These are phyloP conservation scores for Neurospora cerealis DNA, from an alignment of 495 filamentous ascomycete species.

Conservation along the genomic window DNA sequence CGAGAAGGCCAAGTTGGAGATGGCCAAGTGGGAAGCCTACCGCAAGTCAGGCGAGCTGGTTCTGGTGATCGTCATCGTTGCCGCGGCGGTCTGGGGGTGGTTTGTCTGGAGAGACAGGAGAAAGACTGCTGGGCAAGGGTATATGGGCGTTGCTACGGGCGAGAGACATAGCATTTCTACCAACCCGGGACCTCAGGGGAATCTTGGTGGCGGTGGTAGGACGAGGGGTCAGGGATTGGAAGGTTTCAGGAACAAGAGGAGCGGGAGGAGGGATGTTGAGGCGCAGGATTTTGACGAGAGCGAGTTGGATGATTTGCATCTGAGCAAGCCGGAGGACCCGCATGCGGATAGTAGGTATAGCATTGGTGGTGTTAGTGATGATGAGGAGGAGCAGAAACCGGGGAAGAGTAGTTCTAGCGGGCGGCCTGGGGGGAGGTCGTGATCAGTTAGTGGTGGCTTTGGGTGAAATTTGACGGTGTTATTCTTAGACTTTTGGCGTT, in stretches of 20 bases:
- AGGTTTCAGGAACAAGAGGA: conserved; percentile 5
- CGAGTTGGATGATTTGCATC: conserved; percentile 68
- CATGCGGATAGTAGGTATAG: conserved; percentile 40
- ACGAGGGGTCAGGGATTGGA: not conserved
- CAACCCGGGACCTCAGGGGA: not conserved
- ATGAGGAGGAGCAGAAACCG: conserved; percentile 31
- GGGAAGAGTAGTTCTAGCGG: conserved; percentile 11
- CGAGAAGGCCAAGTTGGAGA: conserved; percentile 63
- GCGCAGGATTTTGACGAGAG: conserved; percentile 83
- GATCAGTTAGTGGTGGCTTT: not conserved
- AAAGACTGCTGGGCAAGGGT: conserved; percentile 32
- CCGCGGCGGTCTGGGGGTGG: conserved; percentile 69
- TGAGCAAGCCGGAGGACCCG: conserved; percentile 33
- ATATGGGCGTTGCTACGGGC: conserved; percentile 38
- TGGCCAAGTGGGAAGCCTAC: conserved; percentile 88
- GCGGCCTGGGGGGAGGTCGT: not conserved
- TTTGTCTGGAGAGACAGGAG: conserved; percentile 75
- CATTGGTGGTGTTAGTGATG: conserved; percentile 48
- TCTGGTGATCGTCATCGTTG: conserved; percentile 73
- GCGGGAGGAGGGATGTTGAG: conserved; percentile 42
- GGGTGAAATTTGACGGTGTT: not conserved
- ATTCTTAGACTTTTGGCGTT: not conserved
- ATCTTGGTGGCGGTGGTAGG: conserved; percentile 33
- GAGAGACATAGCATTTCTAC: conserved; percentile 5
- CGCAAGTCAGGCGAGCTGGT: conserved; percentile 85